Base-by-base conservation (phyloP, 2,329 filamentous ascomycete genomes). In the Chaetomium sp. region DNA sequence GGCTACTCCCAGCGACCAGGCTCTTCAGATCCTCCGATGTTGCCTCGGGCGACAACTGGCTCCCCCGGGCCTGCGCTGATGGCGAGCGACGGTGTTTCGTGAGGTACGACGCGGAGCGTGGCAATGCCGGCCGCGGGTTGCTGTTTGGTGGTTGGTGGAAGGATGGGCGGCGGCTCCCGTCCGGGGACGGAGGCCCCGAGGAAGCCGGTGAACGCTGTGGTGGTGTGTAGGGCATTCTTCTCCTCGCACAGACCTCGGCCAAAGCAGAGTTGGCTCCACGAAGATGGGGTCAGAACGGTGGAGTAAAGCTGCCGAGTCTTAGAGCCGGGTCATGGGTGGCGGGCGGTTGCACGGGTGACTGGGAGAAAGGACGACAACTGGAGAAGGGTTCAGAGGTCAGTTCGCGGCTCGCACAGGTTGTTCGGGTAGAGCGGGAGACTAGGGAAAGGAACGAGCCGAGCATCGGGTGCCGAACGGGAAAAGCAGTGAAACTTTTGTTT, bases 221-320 rank as follows among this genome's bases (percentile, higher is more conserved):
- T 59, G 89, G 88, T 72, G 89, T 94, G 77, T 94, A 94, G 83
- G 89, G 89, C 89, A 94, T 94, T 76, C 7, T 49, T 58, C 19
- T 27, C 14, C 10, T 14, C 43, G 43, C 38, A 41, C 45, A 49
- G 46, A 36, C 37, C 14, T 46, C 48, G 40, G 40, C 80, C 76
- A 10, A 19, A 50, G 45, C 70, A 70, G 37, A 46, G 12, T 19
- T 6, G 36, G 33, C 44, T 50, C 46, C 42, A 57, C 45, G 12
- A 27, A 49, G 4, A 45, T 44, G n/a, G n/a, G 35, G 27, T 6
- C 6, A 12, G 7, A 34, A 32, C 32, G 9, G 36, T 46, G 58
- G 44, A 50, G 41, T 45, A 27, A 27, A 27, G 19, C 35, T 11
- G 45, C 27, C 37, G 41, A 32, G 35, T 40, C 53, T 60, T 45